These are phyloP conservation scores for Vigna angularis DNA, from an alignment of 306 rosid species.

Conservation along the genomic window DNA sequence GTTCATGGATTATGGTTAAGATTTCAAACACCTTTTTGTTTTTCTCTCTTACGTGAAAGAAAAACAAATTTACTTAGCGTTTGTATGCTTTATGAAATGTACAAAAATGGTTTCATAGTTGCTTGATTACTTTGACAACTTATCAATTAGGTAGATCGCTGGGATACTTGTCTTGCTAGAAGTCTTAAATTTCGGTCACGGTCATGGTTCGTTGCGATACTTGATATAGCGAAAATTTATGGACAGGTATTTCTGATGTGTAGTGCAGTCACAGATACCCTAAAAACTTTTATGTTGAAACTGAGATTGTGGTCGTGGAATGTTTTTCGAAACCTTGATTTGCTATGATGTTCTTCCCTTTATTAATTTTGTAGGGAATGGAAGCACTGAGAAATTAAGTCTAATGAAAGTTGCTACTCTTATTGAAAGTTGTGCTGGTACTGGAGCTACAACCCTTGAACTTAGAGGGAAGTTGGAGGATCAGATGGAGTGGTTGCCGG, in stretches of 20 bases:
- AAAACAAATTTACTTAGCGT: background rate
- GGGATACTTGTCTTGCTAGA: background rate
- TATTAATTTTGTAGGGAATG: slow-evolving; percentile 53
- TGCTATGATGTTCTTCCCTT: no score
- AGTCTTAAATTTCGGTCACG: background rate
- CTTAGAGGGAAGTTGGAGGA: slow-evolving; percentile 84
- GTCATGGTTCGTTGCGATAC: background rate
- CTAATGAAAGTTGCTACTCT: slow-evolving; percentile 87
- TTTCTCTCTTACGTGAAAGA: background rate
- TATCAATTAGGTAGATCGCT: background rate
- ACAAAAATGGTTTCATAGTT: background rate
- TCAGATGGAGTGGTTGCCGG: slow-evolving; percentile 86
- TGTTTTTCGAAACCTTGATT: no score
- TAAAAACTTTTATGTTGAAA: no score
- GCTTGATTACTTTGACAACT: slow-evolving; percentile 5
- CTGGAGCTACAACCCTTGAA: slow-evolving; percentile 64
- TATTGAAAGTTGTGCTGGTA: slow-evolving; percentile 72
- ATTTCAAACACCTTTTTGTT: background rate
- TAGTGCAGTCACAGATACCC: no score
- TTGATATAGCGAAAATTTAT: background rate
- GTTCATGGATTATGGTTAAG: background rate
- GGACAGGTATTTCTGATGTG: no score
- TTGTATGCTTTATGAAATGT: background rate
- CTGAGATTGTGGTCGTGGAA: no score
- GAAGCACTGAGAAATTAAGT: slow-evolving; percentile 68